Evolutionary conservation across 1,139 yeast species (phyloP), one percentile per base, ranked within the genome.

Genomic region (Pichia sp.): DNA sequence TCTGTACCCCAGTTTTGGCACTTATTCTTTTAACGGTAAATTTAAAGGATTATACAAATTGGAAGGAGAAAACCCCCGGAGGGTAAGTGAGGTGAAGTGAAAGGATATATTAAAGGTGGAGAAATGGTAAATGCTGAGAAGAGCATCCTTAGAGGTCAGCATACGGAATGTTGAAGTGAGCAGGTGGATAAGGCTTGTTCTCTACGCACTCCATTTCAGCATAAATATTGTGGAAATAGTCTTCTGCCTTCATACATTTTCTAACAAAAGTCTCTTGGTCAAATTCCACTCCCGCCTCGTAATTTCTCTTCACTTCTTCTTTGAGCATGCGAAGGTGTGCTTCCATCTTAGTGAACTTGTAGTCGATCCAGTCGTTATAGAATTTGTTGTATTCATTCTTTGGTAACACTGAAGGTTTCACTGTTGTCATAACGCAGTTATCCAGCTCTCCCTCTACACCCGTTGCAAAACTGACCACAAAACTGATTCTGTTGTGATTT

Each of bases 281-380:
- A 31, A 56, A 55, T 6, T 37, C 36, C 33, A 45, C 40, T 18
- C 57, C 58, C 0, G 36, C 29, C 17, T 42, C 35, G 29, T 33
- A 49, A 19, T 38, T 35, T 9, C 35, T 39, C 29, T 45, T 33
- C 9, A 53, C 42, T 28, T 44, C 28, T 34, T 55, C 46, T 15
- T 60, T 54, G 29, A 63, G 44, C 8, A 45, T 35, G 13, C 53
- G 51, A 39, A 68, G 49, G 34, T 63, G 60, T 15, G 53, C 48
- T 38, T 58, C 62, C 29, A 69, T 45, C 29, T 63, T 52, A 4
- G 51, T 46, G 34, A 59, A 51, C 44, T 66, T 55, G 49, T 60
- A 66, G 14, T 52, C 54, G 22, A 59, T 49, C 60, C 64, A 64
- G 17, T 57, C 59, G 13, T 60, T 60, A 39, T 62, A 64, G 37